A percentile compares a stretch with the other conserved stretches of the same genome.
These are phyloP conservation scores for Xylaria palmicola DNA, from an alignment of 495 filamentous ascomycete genomes.

Conservation along the genomic window DNA sequence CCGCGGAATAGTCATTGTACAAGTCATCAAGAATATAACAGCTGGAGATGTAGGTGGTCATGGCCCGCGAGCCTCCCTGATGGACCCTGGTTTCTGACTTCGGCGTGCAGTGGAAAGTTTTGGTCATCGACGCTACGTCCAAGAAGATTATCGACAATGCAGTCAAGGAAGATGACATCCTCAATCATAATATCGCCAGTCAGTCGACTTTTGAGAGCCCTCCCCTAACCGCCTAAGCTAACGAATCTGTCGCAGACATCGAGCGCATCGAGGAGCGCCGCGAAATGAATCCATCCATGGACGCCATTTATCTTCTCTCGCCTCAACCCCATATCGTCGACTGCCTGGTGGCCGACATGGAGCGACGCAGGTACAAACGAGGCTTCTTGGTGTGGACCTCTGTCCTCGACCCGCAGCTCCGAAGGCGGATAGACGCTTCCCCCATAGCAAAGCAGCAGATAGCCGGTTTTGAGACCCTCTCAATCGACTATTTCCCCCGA, in stretches of 20 bases:
- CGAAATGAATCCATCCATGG: slow-evolving; percentile 77
- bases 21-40: slow-evolving; percentile 54
- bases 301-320: slow-evolving; percentile 88
- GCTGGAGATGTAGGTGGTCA: slow-evolving; percentile 49
- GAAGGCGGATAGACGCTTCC: slow-evolving; percentile 40
- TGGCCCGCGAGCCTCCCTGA: background rate
- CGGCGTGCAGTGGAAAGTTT: slow-evolving; percentile 80
- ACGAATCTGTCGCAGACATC: slow-evolving; percentile 61
- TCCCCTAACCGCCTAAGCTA: slow-evolving; percentile 18
- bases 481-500: slow-evolving; percentile 82
- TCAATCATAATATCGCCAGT: slow-evolving; percentile 95
- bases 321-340: slow-evolving; percentile 84
- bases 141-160: slow-evolving; percentile 82
- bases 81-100: slow-evolving; percentile 14
- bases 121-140: slow-evolving; percentile 80
- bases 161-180: slow-evolving; percentile 89
- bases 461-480: slow-evolving; percentile 67
- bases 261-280: slow-evolving; percentile 86
- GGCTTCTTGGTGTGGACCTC: slow-evolving; percentile 79
- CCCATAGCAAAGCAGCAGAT: slow-evolving; percentile 67
- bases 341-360: slow-evolving; percentile 88
- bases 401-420: slow-evolving; percentile 42
- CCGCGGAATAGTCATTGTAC: slow-evolving; percentile 51
- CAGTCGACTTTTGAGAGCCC: slow-evolving; percentile 33
- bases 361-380: slow-evolving; percentile 72